phyloP scores from a whole-genome alignment of 192 early-diverging fungal species.

The Gonapodya sp. region DNA sequence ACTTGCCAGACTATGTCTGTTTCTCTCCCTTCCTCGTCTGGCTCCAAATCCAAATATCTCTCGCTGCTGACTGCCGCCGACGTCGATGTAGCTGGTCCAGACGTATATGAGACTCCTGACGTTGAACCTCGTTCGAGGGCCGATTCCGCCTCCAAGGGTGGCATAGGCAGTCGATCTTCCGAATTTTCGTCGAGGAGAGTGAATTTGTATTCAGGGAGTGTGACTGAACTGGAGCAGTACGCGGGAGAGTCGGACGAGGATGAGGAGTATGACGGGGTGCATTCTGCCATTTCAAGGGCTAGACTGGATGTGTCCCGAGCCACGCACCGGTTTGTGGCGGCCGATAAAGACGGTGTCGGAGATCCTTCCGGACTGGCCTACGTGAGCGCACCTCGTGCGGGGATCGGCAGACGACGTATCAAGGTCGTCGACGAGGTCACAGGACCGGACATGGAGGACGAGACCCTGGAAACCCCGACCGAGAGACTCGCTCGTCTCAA shows the following conservation, averaged over 20 bases:
- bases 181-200: neutral
- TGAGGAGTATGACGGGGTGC: neutral
- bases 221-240: neutral
- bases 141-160: slow-evolving; percentile 3
- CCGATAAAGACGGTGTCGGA: neutral
- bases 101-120: neutral
- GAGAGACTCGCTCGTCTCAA: neutral
- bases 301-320: neutral
- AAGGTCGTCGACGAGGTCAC: neutral
- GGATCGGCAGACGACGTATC: neutral
- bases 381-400: neutral
- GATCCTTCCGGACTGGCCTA: neutral
- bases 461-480: neutral
- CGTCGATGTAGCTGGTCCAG: neutral
- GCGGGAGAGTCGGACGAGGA: neutral
- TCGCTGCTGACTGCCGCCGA: neutral
- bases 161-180: neutral
- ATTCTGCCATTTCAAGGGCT: neutral
- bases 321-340: neutral
- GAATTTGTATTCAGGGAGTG: neutral
- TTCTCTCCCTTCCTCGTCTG: neutral
- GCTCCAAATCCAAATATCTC: neutral
- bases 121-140: neutral
- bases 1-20: too few species aligned
- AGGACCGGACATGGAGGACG: neutral